These are phyloP conservation scores for Pythium volutum DNA, from an alignment of 352 stramenopile species.

Conservation along the genomic window DNA sequence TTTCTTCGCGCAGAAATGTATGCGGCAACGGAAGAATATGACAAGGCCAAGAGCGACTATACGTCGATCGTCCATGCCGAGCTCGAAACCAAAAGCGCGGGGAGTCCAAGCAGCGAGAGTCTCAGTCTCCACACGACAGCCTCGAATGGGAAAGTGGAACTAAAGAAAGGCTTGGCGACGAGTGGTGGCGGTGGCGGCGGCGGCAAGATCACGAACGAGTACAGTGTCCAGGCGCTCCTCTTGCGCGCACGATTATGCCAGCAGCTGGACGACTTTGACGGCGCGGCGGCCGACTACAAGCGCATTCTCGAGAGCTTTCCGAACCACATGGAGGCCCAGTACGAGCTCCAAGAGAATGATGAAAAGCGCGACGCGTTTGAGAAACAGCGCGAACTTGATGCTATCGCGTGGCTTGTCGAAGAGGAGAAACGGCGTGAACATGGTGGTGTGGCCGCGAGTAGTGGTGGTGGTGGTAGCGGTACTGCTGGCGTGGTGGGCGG, in stretches of 20 bases:
- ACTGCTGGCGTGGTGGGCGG: background rate
- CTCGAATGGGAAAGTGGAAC: background rate
- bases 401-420: conserved; percentile 40
- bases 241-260: conserved; percentile 48
- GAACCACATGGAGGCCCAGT: conserved; percentile 79
- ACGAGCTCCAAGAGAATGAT: conserved; percentile 58
- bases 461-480: background rate
- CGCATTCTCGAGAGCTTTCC: conserved; percentile 53
- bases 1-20: conserved; percentile 59
- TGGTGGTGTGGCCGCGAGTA: background rate
- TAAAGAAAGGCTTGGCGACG: background rate
- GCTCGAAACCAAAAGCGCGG: conserved; percentile 35
- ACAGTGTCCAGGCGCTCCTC: conserved; percentile 49
- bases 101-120: background rate
- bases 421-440: conserved; percentile 23
- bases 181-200: background rate
- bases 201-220: conserved; percentile 49
- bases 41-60: conserved; percentile 56
- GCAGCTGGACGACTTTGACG: conserved; percentile 48
- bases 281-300: conserved; percentile 57
- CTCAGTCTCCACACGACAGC: background rate
- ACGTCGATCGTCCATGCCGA: conserved; percentile 68
- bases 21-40: conserved; percentile 33
- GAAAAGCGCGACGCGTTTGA: conserved; percentile 40
- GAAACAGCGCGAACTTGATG: conserved; percentile 43